phyloP scores from a whole-genome alignment of 2,329 filamentous ascomycete species.

The Hypoxylon sp. region DNA sequence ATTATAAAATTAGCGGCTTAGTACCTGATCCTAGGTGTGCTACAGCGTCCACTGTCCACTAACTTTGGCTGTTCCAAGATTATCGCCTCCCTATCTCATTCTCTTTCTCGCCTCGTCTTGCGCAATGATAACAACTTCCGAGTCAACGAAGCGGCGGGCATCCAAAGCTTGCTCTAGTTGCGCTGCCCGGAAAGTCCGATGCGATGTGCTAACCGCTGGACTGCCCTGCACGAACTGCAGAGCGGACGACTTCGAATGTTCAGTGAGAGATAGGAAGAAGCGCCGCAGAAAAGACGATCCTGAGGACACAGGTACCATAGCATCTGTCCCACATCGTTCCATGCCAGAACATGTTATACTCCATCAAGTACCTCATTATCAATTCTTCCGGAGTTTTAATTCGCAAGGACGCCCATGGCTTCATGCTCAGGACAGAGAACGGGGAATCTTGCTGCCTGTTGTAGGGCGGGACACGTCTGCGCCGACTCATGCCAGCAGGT shows the following conservation, averaged over 20 bases:
- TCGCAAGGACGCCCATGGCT: not conserved
- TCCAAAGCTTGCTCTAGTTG: not conserved
- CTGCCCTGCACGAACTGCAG: not conserved
- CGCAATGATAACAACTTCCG: not conserved
- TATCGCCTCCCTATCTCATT: not conserved
- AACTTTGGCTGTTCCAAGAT: too few species aligned
- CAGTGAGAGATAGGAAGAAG: not conserved
- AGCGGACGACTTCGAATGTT: not conserved
- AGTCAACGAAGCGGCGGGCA: not conserved
- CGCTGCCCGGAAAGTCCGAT: not conserved
- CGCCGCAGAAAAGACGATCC: not conserved
- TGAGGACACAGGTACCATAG: not conserved
- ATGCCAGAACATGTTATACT: not conserved
- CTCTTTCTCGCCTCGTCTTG: not conserved
- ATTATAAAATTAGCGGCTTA: not conserved
- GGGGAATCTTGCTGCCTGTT: not conserved
- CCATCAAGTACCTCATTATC: not conserved
- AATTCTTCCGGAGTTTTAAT: not conserved
- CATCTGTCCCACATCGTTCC: not conserved
- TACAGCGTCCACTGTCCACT: too few species aligned
- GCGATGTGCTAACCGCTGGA: not conserved
- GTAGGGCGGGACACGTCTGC: too few species aligned
- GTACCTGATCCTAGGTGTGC: not conserved
- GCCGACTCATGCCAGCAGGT: too few species aligned
- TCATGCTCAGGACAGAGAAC: not conserved